Base-by-base conservation (phyloP, 192 early-diverging fungal species). In the Chytriomyces sp. region DNA sequence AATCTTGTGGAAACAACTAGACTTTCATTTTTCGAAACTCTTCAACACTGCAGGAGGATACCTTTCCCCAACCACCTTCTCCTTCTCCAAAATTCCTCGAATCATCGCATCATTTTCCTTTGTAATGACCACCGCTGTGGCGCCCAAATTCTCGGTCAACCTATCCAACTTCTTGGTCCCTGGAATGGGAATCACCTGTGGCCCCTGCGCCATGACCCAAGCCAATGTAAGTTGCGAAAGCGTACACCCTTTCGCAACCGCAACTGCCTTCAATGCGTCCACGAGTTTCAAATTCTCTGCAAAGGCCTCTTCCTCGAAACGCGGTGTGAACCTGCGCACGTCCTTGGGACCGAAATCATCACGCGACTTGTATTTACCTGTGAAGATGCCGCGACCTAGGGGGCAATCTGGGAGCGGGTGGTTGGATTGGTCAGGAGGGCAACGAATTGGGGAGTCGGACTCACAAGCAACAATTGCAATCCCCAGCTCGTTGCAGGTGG, bases 401-500 rank as follows among this genome's bases (percentile, higher is more conserved):
- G 90, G 91, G 4, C 89, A 89, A 59, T 91, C n/a, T n/a, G n/a
- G n/a, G n/a, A n/a, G n/a, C n/a, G n/a, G n/a, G n/a, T n/a, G n/a
- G n/a, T n/a, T n/a, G n/a, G n/a, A n/a, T n/a, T n/a, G n/a, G n/a
- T n/a, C n/a, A n/a, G n/a, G n/a, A n/a, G n/a, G n/a, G n/a, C n/a
- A n/a, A n/a, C n/a, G n/a, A n/a, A n/a, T n/a, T n/a, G n/a, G n/a
- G n/a, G n/a, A n/a, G n/a, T n/a, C n/a, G n/a, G n/a, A n/a, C n/a
- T n/a, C n/a, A n/a, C n/a, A 81, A 0, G 80, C 68, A 57, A 82
- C 69, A 34, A 82, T 66, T 26, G 77, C 89, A 52, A 94, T 81
- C 40, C 90, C 89, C 2, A 93, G 82, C 70, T 91, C 86, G 44
- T 88, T 82, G 69, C 91, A 93, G 25, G 85, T 75, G 28, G 85